A percentile compares a stretch with the other conserved stretches of the same genome.
phyloP scores from a whole-genome alignment of 139 green algal species.

The Closterium sp. region DNA sequence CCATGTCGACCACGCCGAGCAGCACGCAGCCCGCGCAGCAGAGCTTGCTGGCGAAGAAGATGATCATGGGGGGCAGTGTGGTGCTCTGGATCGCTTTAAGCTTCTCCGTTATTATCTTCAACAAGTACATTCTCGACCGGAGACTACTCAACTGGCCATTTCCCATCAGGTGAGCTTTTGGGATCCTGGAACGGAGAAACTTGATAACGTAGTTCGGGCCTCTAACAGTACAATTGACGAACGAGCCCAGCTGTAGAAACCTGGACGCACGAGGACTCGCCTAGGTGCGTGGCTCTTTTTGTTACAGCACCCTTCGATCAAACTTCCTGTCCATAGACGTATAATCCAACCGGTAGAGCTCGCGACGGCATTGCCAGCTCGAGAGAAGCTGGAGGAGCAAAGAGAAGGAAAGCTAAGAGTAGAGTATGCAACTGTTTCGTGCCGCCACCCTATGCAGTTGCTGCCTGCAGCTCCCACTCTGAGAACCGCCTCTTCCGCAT shows the following conservation, averaged over 20 bases:
- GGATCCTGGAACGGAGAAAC: not conserved
- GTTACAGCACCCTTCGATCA: no score
- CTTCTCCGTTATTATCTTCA: constrained; percentile 38
- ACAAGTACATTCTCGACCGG: constrained; percentile 42
- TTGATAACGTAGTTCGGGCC: no score
- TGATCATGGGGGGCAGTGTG: not conserved
- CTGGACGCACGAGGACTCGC: not conserved
- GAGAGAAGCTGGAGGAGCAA: no score
- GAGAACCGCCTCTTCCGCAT: no score
- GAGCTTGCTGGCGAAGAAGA: not conserved
- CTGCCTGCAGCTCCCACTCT: not conserved
- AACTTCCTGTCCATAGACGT: no score
- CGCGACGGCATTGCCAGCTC: not conserved
- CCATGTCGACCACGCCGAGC: no score
- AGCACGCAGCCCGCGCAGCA: not conserved
- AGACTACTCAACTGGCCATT: constrained; percentile 66
- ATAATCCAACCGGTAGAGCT: no score
- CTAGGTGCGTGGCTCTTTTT: no score
- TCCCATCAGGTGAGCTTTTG: constrained; percentile 44
- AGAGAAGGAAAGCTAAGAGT: no score
- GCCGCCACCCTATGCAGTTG: no score
- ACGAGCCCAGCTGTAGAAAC: no score
- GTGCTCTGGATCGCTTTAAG: constrained; percentile 33
- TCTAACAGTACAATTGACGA: no score
- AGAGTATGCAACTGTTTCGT: not conserved